These are phyloP conservation scores for Rhodomyrtus psidioides DNA, from an alignment of 441 rosid genomes.

Conservation along the genomic window DNA sequence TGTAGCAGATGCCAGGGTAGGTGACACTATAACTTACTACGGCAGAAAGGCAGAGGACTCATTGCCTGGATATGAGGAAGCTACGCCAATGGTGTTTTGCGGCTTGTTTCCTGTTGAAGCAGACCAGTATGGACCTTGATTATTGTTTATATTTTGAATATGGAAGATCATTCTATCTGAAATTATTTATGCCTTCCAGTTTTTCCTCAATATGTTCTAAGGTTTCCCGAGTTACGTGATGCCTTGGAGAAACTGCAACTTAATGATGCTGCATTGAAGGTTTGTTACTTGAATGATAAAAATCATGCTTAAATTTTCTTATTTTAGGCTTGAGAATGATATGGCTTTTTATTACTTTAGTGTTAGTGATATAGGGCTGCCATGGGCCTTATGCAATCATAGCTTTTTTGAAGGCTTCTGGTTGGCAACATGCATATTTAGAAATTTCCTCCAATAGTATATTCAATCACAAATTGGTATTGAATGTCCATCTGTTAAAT, in stretches of 20 bases:
- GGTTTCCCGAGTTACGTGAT: constrained; percentile 89
- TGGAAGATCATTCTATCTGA: neutral
- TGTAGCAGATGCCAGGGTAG: constrained; percentile 97
- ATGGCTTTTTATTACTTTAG: neutral
- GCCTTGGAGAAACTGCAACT: constrained; percentile 95
- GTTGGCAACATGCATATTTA: neutral
- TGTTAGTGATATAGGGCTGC: neutral
- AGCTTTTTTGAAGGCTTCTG: neutral
- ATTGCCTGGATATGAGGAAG: constrained; percentile 93
- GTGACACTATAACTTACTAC: constrained; percentile 77
- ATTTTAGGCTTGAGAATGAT: neutral
- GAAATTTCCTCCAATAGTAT: neutral
- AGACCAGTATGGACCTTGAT: constrained; percentile 59
- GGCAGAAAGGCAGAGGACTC: constrained; percentile 66
- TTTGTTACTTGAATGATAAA: constrained; percentile 12
- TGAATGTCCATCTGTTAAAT: neutral
- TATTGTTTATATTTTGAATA: constrained; percentile 3
- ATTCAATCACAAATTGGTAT: neutral
- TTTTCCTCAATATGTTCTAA: constrained; percentile 18
- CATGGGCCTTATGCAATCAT: neutral
- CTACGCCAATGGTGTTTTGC: constrained; percentile 97
- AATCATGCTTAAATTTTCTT: neutral
- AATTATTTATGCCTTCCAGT: constrained; percentile 10
- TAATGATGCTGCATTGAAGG: constrained; percentile 97
- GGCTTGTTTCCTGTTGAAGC: constrained; percentile 98